Evolutionary conservation across 108 stramenopile genomes (phyloP), one percentile per base, ranked within the genome.

Genomic region (Bacterosira constricta): DNA sequence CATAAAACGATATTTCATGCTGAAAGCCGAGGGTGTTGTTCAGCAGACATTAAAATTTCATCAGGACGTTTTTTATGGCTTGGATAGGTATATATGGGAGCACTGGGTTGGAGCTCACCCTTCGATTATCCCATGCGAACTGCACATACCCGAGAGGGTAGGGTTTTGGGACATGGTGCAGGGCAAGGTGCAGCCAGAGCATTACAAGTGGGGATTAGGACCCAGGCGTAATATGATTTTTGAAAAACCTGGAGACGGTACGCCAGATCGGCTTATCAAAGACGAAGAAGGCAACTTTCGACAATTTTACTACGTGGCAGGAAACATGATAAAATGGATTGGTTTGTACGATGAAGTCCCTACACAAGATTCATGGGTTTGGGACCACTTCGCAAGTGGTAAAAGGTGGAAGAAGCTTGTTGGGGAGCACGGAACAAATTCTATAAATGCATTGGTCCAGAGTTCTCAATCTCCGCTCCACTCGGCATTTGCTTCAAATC

Each of bases 71-170:
- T 81, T 65, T 47, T 77, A 77, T 63, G 84, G 84, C 8, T 45
- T 69, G 26, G 80, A 68, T 10, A 77, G 84, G 9, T 85, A 79
- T 41, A 44, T 60, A 32, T 59, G 71, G 32, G 84, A 85, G 37
- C 80, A 85, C 64, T 85, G 84, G 84, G 66, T 85, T 30, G 84
- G 77, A 25, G 69, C 71, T 64, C 84, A 85, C 65, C 73, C 85
- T 4, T 75, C 81, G 1, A 70, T 83, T 35, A 12, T 39, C 8
- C 85, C 85, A 0, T 85, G 85, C 44, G 80, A 85, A 17, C 37
- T 73, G 25, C 81, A 73, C 68, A 53, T 66, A 21, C 31, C n/a
- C n/a, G n/a, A 30, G 27, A 79, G 67, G 56, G 57, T 77, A 42
- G 54, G 75, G 46, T 70, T 83, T 44, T 69, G 35, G n/a, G 25